phyloP scores from a whole-genome alignment of 2,329 filamentous ascomycete species.

The Phialocephala sp. region DNA sequence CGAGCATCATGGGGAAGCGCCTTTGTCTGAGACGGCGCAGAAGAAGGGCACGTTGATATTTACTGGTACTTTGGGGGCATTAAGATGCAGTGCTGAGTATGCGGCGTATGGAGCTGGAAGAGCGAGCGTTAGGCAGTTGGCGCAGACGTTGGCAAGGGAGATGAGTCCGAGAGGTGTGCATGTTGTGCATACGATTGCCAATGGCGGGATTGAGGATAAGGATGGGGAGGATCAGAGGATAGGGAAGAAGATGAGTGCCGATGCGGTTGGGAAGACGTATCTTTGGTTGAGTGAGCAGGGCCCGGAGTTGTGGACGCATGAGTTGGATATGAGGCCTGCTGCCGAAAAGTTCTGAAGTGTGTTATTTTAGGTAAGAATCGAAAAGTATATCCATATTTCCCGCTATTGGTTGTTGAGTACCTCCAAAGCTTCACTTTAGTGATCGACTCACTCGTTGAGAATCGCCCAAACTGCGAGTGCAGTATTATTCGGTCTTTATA shows the following conservation, averaged over 20 bases:
- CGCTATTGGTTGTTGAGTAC: too few species aligned
- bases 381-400: not conserved
- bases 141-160: constrained; percentile 61
- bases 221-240: constrained; percentile 50
- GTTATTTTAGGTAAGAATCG: not conserved
- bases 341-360: constrained; percentile 50
- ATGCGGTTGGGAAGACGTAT: constrained; percentile 62
- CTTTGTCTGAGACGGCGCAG: constrained; percentile 49
- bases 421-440: not conserved
- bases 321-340: constrained; percentile 56
- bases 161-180: constrained; percentile 62
- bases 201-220: constrained; percentile 58
- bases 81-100: constrained; percentile 59
- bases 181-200: constrained; percentile 64
- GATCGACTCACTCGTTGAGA: not conserved
- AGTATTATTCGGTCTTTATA: constrained; percentile 3
- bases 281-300: constrained; percentile 52
- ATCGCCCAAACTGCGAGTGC: not conserved
- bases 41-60: constrained; percentile 65
- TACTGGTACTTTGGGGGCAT: constrained; percentile 59
- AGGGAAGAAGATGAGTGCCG: constrained; percentile 62
- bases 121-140: constrained; percentile 58
- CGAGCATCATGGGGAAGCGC: constrained; percentile 53
- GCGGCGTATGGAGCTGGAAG: constrained; percentile 60
- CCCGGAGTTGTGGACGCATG: constrained; percentile 57